Percentiles rank a stretch among this genome's conserved stretches.
These are phyloP conservation scores for Tricholoma terreum DNA, from an alignment of 768 basidiomycete genomes.

Conservation along the genomic window DNA sequence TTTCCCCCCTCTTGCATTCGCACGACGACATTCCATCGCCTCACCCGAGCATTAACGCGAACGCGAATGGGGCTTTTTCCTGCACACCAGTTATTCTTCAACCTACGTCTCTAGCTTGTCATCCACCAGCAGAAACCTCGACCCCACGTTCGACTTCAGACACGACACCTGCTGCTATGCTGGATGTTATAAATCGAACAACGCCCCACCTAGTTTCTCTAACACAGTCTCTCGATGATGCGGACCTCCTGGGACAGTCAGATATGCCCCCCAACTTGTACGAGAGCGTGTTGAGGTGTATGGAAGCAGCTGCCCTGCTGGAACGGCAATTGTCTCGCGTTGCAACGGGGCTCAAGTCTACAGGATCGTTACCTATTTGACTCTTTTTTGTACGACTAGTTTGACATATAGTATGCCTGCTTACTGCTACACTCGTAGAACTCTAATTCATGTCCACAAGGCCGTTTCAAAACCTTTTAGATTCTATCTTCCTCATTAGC, in stretches of 20 bases:
- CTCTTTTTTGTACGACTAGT: too few relatives aligned
- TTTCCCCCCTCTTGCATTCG: background rate
- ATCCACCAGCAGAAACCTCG: background rate
- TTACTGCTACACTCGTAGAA: too few relatives aligned
- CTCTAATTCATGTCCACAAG: too few relatives aligned
- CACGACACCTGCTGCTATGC: background rate
- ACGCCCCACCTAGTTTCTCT: constrained; percentile 2
- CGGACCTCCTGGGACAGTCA: background rate
- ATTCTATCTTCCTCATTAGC: too few relatives aligned
- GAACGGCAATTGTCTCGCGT: constrained; percentile 7
- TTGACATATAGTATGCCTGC: too few relatives aligned
- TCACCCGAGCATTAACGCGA: background rate
- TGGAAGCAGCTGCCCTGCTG: constrained; percentile 11
- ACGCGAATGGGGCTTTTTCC: too few relatives aligned
- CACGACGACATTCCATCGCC: too few relatives aligned
- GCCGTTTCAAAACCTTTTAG: too few relatives aligned
- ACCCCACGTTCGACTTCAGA: background rate
- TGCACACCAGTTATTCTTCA: too few relatives aligned
- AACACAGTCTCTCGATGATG: background rate
- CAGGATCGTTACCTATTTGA: background rate
- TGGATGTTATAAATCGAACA: background rate
- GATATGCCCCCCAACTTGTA: background rate
- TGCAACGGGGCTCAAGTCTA: background rate
- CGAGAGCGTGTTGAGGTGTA: constrained; percentile 4
- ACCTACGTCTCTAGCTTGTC: too few relatives aligned